Base-by-base conservation (phyloP, 2,329 filamentous ascomycete genomes). In the Talaromyces sp. region DNA sequence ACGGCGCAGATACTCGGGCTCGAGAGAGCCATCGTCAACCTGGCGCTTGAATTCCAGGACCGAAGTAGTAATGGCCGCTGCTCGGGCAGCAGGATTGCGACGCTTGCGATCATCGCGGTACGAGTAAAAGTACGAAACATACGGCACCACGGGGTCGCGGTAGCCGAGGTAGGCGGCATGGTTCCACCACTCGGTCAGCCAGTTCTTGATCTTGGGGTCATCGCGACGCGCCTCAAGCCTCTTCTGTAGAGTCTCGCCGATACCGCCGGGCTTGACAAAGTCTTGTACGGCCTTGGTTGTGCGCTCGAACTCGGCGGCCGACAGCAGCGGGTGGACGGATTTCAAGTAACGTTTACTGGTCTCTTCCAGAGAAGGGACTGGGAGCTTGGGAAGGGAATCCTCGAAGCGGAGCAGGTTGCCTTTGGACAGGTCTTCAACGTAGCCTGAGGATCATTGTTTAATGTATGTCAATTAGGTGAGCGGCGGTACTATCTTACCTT, bases 121-220 rank as follows among this genome's bases (percentile, higher is more conserved):
- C 59, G 93, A 97, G 82, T 99, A 99, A 81, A 99, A 99, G 84
- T 99, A 99, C 77, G 91, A 96, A 71, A 99, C 95, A 74, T 98
- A 99, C 63, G 95, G 95, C 19, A 98, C 90, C 53, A 99, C 91
- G 11, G 95, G 95, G 75, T 98, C 95, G 66, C 93, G 89, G 81
- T 98, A 98, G 66, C 80, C 84, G 66, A 99, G 86, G 78, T 99
- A 99, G 61, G 95, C 95, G 4, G 87, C 86, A 58, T 96, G 86
- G 75, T 99, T 98, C 95, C 95, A 99, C 95, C 95, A 99, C 68
- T 99, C 93, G 68, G 89, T 87, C 60, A 99, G 83, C 95, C 95
- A 99, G 79, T 98, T 99, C 80, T 89, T 91, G 73, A 84, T 80
- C 64, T 89, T 88, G 55, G 93, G 88, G 66, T 96, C 86, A 67